phyloP scores from a whole-genome alignment of 768 basidiomycete genomes.

The Boletus coccyginus region DNA sequence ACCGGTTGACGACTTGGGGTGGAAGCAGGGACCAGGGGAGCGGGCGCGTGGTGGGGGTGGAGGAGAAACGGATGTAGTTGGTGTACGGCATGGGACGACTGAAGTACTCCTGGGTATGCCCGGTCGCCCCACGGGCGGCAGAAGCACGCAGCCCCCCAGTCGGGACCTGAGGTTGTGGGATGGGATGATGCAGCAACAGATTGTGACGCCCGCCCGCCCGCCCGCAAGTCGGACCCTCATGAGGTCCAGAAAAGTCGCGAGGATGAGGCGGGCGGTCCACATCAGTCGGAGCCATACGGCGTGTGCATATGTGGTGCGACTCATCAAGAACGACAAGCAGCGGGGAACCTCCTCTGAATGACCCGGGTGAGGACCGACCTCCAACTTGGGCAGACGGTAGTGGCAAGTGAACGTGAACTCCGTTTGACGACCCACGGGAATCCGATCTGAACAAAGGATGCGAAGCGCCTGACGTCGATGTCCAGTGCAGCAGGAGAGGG shows the following conservation, averaged over 20 bases:
- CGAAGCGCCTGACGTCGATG: slow-evolving; percentile 18
- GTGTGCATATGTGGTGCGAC: slow-evolving; percentile 63
- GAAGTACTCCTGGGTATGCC: slow-evolving; percentile 55
- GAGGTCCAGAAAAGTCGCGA: slow-evolving; percentile 54
- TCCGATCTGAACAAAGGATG: slow-evolving; percentile 62
- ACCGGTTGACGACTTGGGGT: slow-evolving; percentile 46
- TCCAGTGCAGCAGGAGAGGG: slow-evolving; percentile 58
- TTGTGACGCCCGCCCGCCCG: slow-evolving; percentile 50
- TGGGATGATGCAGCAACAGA: slow-evolving; percentile 65
- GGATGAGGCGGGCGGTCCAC: slow-evolving; percentile 56
- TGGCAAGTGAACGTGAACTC: slow-evolving; percentile 46
- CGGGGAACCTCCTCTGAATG: slow-evolving; percentile 80
- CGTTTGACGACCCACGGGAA: slow-evolving; percentile 52
- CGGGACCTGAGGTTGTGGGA: slow-evolving; percentile 55
- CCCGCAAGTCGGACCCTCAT: slow-evolving; percentile 46
- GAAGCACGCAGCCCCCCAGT: slow-evolving; percentile 50
- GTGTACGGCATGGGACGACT: slow-evolving; percentile 47
- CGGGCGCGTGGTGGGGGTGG: slow-evolving; percentile 50
- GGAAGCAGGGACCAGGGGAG: slow-evolving; percentile 49
- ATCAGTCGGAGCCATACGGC: slow-evolving; percentile 72
- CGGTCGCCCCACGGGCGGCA: slow-evolving; percentile 35
- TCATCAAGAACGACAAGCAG: slow-evolving; percentile 82
- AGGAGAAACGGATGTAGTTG: slow-evolving; percentile 61
- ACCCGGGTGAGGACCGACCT: slow-evolving; percentile 58
- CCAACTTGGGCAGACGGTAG: slow-evolving; percentile 53